Conservation (phyloP, 2,329 filamentous ascomycete genomes). For the Colletotrichum theobromicola region DNA sequence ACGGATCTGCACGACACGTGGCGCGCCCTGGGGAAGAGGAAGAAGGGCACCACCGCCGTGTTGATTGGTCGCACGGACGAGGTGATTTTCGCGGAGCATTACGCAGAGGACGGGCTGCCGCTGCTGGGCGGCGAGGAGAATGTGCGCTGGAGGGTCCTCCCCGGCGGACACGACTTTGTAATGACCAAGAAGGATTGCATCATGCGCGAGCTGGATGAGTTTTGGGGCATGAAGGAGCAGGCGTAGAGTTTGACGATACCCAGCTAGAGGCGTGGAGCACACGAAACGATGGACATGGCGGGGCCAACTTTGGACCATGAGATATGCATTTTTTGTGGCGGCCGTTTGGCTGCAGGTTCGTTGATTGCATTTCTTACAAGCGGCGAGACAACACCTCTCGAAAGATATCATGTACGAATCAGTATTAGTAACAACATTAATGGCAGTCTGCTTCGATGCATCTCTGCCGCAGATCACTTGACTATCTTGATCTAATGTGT, state of each 20-base stretch:
- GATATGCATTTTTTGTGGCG: background rate
- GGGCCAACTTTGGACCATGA: background rate
- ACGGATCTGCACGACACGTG: conserved; percentile 57
- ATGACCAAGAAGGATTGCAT: conserved; percentile 58
- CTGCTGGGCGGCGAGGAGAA: conserved; percentile 54
- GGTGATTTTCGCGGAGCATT: conserved; percentile 57
- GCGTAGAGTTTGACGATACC: background rate
- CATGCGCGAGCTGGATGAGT: conserved; percentile 49
- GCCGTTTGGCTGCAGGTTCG: background rate
- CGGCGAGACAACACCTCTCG: background rate
- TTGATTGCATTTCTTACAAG: background rate
- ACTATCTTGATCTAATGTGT: background rate
- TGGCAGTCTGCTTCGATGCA: background rate
- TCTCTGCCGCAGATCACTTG: background rate
- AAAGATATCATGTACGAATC: background rate
- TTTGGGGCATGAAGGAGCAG: conserved; percentile 43
- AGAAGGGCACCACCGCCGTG: conserved; percentile 51
- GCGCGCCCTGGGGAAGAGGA: conserved; percentile 47
- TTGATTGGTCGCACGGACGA: conserved; percentile 57
- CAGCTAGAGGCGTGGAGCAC: background rate
- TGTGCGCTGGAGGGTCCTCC: conserved; percentile 56
- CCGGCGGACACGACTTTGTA: conserved; percentile 66
- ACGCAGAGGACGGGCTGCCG: conserved; percentile 53
- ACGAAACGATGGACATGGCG: background rate
- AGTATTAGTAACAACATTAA: background rate